phyloP scores from a whole-genome alignment of 352 stramenopile species.

The Pythium apleroticum region DNA sequence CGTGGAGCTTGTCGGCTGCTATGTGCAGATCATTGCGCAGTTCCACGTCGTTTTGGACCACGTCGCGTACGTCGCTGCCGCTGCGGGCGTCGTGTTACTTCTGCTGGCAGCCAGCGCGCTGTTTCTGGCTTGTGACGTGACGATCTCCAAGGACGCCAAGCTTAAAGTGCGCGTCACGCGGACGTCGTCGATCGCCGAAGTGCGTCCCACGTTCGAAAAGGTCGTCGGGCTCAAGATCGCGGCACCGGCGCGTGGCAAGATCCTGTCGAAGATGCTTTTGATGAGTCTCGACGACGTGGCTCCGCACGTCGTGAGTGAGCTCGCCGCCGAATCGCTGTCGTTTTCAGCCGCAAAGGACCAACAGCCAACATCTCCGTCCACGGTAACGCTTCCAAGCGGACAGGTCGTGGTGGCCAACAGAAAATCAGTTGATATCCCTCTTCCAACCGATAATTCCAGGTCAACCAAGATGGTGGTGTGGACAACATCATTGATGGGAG shows the following conservation, averaged over 20 bases:
- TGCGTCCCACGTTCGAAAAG: constrained; percentile 64
- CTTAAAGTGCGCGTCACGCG: constrained; percentile 57
- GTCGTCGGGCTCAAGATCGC: constrained; percentile 74
- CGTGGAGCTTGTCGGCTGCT: constrained; percentile 52
- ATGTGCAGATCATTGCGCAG: constrained; percentile 42
- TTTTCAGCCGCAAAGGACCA: not conserved
- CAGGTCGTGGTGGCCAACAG: constrained; percentile 17
- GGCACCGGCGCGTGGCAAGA: constrained; percentile 57
- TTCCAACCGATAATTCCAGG: no score
- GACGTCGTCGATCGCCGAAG: constrained; percentile 15
- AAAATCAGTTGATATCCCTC: no score
- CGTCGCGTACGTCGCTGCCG: constrained; percentile 40
- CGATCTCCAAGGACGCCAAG: constrained; percentile 65
- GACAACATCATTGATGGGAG: no score
- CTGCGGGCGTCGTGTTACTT: constrained; percentile 39
- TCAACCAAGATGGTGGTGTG: no score
- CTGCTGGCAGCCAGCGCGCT: constrained; percentile 38
- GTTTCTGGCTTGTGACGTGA: constrained; percentile 61
- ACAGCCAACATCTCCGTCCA: not conserved
- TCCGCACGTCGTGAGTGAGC: constrained; percentile 45
- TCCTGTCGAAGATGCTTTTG: constrained; percentile 57
- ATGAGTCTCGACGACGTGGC: constrained; percentile 56
- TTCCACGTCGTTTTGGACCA: constrained; percentile 48
- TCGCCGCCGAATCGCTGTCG: constrained; percentile 30
- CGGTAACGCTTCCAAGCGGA: constrained; percentile 14